phyloP scores from a whole-genome alignment of 2,329 filamentous ascomycete genomes.

The Claviceps monticola region DNA sequence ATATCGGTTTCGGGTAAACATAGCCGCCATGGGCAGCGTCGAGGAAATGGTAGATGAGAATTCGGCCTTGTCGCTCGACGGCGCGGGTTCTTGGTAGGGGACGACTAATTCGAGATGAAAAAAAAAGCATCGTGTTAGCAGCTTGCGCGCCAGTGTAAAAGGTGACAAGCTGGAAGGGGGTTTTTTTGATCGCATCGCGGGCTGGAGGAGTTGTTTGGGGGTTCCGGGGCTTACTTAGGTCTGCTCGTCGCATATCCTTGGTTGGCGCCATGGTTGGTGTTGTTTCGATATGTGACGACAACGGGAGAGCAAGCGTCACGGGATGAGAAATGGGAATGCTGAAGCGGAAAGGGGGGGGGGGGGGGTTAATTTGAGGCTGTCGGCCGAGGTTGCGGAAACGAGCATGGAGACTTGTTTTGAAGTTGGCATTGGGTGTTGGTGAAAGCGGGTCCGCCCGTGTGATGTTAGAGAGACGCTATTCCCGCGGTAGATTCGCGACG shows the following conservation, averaged over 20 bases:
- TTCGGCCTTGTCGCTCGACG: slow-evolving; percentile 51
- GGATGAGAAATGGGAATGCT: not conserved
- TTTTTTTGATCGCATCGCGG: not conserved
- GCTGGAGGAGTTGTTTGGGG: not conserved
- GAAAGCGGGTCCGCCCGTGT: slow-evolving; percentile 1
- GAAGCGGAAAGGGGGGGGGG: not conserved
- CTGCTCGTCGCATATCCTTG: slow-evolving; percentile 30
- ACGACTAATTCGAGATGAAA: slow-evolving; percentile 53
- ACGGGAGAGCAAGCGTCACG: not conserved
- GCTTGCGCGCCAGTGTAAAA: too few species aligned
- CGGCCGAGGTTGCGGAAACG: not conserved
- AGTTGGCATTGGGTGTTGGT: not conserved
- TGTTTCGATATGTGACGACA: not conserved
- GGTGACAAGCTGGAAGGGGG: too few species aligned
- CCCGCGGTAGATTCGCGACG: not conserved
- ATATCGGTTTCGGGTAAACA: slow-evolving; percentile 84
- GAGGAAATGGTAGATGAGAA: slow-evolving; percentile 58
- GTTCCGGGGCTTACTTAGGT: slow-evolving; percentile 24
- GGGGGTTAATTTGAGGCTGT: not conserved
- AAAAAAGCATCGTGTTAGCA: not conserved
- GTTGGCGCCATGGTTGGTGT: slow-evolving; percentile 22
- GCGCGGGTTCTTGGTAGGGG: slow-evolving; percentile 66
- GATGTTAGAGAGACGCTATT: not conserved
- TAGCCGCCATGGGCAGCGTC: slow-evolving; percentile 89
- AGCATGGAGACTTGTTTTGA: not conserved